Conservation (phyloP, 192 early-diverging fungal genomes). For the Thamnidium elegans region DNA sequence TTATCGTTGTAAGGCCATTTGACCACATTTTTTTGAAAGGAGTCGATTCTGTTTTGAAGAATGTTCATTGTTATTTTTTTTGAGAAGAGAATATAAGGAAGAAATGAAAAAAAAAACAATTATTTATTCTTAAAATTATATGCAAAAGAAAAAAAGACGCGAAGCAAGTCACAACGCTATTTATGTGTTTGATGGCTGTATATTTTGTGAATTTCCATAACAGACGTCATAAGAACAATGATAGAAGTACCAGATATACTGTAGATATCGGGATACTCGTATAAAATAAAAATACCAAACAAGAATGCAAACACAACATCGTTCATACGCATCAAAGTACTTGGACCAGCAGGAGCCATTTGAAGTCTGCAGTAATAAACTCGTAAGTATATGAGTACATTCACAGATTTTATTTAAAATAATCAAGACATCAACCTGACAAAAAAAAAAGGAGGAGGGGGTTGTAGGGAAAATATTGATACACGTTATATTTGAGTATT, state of each 20-base stretch:
- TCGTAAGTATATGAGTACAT: background rate
- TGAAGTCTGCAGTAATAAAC: slow-evolving; percentile 51
- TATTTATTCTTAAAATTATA: background rate
- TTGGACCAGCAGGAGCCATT: slow-evolving; percentile 67
- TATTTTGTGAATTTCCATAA: slow-evolving; percentile 65
- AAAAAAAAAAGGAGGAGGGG: too few species aligned
- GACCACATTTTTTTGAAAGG: background rate
- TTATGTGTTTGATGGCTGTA: background rate
- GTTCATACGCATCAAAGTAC: slow-evolving; percentile 72
- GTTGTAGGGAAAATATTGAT: too few species aligned
- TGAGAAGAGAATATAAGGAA: background rate
- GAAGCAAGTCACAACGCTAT: background rate
- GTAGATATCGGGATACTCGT: slow-evolving; percentile 57
- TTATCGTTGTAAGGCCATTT: background rate
- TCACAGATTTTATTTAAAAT: too few species aligned
- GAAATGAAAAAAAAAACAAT: background rate
- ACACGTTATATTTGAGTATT: too few species aligned
- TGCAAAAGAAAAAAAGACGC: background rate
- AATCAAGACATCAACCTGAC: too few species aligned
- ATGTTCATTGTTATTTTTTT: slow-evolving; percentile 1
- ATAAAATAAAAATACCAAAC: slow-evolving; percentile 66
- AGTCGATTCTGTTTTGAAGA: background rate
- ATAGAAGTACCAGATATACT: slow-evolving; percentile 57
- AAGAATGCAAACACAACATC: slow-evolving; percentile 81
- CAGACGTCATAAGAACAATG: slow-evolving; percentile 61